Percentiles rank a stretch among this genome's conserved stretches.
Evolutionary conservation across 768 basidiomycete genomes (phyloP).

Genomic region (Suillus ampliporus): DNA sequence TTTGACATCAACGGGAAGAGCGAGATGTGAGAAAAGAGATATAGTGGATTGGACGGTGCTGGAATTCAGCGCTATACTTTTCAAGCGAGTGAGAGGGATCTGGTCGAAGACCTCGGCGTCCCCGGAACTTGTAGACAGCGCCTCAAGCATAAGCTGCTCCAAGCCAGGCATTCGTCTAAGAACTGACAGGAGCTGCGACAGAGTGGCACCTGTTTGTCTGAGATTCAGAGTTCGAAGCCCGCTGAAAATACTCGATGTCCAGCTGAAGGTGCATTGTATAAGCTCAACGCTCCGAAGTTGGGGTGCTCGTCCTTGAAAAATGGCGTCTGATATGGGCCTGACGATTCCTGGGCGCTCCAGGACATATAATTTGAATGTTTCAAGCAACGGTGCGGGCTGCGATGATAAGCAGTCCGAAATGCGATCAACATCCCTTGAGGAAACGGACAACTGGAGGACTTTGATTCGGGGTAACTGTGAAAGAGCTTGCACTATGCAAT

Average conservation of each 20-base stretch:
- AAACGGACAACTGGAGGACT: conserved; percentile 32
- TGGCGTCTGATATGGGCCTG: conserved; percentile 29
- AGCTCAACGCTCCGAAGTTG: conserved; percentile 39
- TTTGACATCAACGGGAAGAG: background rate
- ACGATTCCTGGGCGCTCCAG: conserved; percentile 20
- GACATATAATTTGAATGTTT: conserved; percentile 14
- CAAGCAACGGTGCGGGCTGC: background rate
- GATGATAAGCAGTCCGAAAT: conserved; percentile 16
- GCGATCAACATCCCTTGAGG: conserved; percentile 36
- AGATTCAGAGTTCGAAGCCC: conserved; percentile 41
- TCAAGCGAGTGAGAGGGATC: background rate
- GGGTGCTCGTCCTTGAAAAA: conserved; percentile 39
- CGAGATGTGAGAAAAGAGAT: background rate
- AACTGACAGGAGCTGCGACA: conserved; percentile 34
- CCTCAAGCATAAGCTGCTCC: background rate
- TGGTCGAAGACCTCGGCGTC: background rate
- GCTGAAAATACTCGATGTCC: conserved; percentile 37
- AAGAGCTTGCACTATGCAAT: conserved; percentile 33
- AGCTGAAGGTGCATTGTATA: conserved; percentile 34
- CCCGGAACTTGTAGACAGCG: background rate
- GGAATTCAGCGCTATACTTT: background rate
- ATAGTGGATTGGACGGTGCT: background rate
- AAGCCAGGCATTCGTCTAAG: conserved; percentile 39
- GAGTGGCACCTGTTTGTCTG: conserved; percentile 24
- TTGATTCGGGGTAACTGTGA: conserved; percentile 37